Conservation (phyloP, 495 filamentous ascomycete genomes). For the Xylaria grammica region DNA sequence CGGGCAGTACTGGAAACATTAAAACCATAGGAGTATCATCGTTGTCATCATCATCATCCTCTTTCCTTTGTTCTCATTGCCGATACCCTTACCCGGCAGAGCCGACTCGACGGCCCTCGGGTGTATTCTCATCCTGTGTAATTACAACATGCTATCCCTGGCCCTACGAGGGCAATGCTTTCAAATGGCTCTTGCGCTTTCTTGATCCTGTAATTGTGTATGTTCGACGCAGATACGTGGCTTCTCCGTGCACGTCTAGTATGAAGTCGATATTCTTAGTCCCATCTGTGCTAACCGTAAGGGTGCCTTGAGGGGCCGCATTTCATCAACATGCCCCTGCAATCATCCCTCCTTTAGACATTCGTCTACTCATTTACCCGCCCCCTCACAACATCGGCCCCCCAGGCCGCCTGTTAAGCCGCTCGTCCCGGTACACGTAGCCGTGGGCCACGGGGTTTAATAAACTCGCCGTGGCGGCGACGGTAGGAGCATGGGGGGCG, state of each 20-base stretch:
- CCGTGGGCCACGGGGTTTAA: slow-evolving; percentile 57
- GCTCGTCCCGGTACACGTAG: slow-evolving; percentile 56
- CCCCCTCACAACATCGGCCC: slow-evolving; percentile 49
- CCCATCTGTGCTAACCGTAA: not conserved
- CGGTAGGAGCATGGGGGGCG: slow-evolving; percentile 23
- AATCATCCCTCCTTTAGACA: not conserved
- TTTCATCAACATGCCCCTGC: not conserved
- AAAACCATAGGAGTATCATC: not conserved
- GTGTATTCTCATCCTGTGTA: slow-evolving; percentile 29
- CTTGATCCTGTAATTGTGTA: not conserved
- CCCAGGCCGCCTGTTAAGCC: slow-evolving; percentile 24
- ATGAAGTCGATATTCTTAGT: not conserved
- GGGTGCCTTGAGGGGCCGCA: not conserved
- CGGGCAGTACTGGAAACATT: not conserved
- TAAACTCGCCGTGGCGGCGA: not conserved
- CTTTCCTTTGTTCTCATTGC: slow-evolving; percentile 26
- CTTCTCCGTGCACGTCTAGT: no score
- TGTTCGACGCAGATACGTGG: no score
- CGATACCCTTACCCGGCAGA: slow-evolving; percentile 23
- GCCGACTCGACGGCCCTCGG: slow-evolving; percentile 4
- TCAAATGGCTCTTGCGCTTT: not conserved
- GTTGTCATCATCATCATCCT: not conserved
- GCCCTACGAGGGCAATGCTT: not conserved
- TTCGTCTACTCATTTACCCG: not conserved
- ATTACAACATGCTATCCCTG: slow-evolving; percentile 24